Base-by-base conservation (phyloP, 345 rosid genomes). In the Moricandia arvensis region DNA sequence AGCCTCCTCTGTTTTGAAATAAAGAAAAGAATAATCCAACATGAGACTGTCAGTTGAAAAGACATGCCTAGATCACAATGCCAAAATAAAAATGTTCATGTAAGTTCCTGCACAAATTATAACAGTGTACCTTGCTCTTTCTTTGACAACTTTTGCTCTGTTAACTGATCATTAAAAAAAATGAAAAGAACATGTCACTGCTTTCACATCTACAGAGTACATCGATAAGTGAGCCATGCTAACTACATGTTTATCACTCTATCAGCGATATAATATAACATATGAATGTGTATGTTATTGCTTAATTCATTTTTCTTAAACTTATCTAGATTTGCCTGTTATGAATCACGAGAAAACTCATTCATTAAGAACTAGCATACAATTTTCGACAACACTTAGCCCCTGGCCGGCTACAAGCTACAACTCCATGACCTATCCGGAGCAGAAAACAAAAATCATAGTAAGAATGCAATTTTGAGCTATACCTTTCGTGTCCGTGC, bases 41-140 rank as follows among this genome's bases (percentile, higher is more conserved):
- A 64, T 55, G 47, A 53, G 65, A 66, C n/a, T 59, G 45, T 55
- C 59, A 35, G 31, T 5, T 12, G 41, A 47, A 27, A 66, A 15
- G 51, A 59, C 34, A 16, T 27, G 9, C 21, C 59, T 66, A 72
- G 15, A 72, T 66, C 16, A 8, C 47, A 35, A 72, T 27, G 63
- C 31, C 31, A 49, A 11, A 62, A 54, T 18, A 64, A 11, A 30
- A 24, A 16, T 69, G 34, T 69, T 24, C 17, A 55, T 33, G 60
- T 13, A 33, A 15, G 43, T 37, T 54, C 51, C 79, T 5, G 47
- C 55, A 68, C 35, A 43, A 54, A 21, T 27, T 57, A 71, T 66
- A 76, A 80, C 49, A 73, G 4, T 7, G 74, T 89, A 93, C 98
- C 98, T 86, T 89, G 95, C 78, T 91, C 97, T 87, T 84, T 87